phyloP scores from a whole-genome alignment of 192 early-diverging fungal species.

The Coemansia biformis region DNA sequence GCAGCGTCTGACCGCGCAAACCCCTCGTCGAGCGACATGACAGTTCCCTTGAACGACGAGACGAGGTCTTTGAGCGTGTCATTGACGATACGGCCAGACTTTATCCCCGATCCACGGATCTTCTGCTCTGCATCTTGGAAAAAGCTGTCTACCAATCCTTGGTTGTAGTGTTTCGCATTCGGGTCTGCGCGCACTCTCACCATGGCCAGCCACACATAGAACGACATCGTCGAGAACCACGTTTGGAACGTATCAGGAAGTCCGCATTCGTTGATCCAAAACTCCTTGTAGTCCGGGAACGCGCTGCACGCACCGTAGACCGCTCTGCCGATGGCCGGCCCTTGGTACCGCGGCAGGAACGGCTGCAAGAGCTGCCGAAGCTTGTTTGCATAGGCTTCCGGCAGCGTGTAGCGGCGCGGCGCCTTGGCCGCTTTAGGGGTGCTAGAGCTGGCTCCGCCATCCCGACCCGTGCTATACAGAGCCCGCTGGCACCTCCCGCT shows the following conservation, averaged over 20 bases:
- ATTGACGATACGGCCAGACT: conserved; percentile 65
- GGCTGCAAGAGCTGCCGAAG: conserved; percentile 12
- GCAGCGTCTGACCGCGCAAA: conserved; percentile 79
- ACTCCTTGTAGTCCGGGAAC: conserved; percentile 33
- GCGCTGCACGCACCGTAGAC: conserved; percentile 32
- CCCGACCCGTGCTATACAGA: conserved; percentile 11
- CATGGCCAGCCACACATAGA: conserved; percentile 93
- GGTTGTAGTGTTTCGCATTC: conserved; percentile 73
- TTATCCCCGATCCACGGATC: conserved; percentile 74
- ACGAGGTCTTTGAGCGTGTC: conserved; percentile 76
- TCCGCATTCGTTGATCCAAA: conserved; percentile 48
- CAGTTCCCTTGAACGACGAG: conserved; percentile 78
- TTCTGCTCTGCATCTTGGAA: conserved; percentile 84
- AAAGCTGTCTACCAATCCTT: conserved; percentile 80
- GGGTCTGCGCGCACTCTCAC: conserved; percentile 70
- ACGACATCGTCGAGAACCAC: conserved; percentile 85
- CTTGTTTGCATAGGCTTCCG: conserved; percentile 17
- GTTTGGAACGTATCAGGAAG: conserved; percentile 88
- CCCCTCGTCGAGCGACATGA: conserved; percentile 89
- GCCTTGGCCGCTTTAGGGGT: background rate
- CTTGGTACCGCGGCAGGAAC: conserved; percentile 43
- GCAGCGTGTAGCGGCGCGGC: conserved; percentile 4
- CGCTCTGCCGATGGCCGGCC: conserved; percentile 24
- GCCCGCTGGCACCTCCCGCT: background rate
- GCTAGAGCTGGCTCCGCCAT: background rate